These are phyloP conservation scores for Pyrenochaeta sp. DNA, from an alignment of 2,329 filamentous ascomycete genomes.

Conservation along the genomic window DNA sequence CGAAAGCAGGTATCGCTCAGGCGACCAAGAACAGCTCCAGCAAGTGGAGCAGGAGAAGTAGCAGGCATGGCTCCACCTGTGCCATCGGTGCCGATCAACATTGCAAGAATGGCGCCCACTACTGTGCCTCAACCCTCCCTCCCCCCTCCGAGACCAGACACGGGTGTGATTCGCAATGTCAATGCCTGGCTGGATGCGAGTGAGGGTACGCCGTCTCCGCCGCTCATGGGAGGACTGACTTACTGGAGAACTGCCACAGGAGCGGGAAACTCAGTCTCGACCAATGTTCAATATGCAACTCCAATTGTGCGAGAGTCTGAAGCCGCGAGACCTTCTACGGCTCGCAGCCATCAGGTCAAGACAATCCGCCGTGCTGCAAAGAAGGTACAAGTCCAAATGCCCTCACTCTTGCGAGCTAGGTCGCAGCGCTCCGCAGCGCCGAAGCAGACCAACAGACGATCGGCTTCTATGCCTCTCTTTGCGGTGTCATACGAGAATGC, in stretches of 20 bases:
- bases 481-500: slow-evolving; percentile 22
- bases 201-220: slow-evolving; percentile 29
- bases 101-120: slow-evolving; percentile 13
- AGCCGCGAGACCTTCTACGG: slow-evolving; percentile 17
- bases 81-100: slow-evolving; percentile 11
- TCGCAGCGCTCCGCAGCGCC: slow-evolving; percentile 19
- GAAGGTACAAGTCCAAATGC: slow-evolving; percentile 41
- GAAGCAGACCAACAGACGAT: slow-evolving; percentile 28
- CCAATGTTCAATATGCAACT: slow-evolving; percentile 35
- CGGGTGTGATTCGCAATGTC: slow-evolving; percentile 34
- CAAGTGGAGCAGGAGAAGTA: slow-evolving; percentile 5
- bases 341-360: slow-evolving; percentile 29
- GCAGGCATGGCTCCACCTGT: slow-evolving; percentile 1
- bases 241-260: slow-evolving; percentile 39
- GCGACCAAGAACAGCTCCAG: slow-evolving; percentile 38
- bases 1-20: slow-evolving; percentile 13
- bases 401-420: slow-evolving; percentile 27
- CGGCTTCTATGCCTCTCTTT: slow-evolving; percentile 35
- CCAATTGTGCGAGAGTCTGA: slow-evolving; percentile 28
- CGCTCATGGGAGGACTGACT: slow-evolving; percentile 42
- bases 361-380: slow-evolving; percentile 36
- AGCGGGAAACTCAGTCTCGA: slow-evolving; percentile 7
- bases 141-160: slow-evolving; percentile 33
- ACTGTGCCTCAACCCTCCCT: slow-evolving; percentile 24
- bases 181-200: slow-evolving; percentile 45